These are phyloP conservation scores for Boechera divaricarpa DNA, from an alignment of 345 rosid genomes.

Conservation along the genomic window DNA sequence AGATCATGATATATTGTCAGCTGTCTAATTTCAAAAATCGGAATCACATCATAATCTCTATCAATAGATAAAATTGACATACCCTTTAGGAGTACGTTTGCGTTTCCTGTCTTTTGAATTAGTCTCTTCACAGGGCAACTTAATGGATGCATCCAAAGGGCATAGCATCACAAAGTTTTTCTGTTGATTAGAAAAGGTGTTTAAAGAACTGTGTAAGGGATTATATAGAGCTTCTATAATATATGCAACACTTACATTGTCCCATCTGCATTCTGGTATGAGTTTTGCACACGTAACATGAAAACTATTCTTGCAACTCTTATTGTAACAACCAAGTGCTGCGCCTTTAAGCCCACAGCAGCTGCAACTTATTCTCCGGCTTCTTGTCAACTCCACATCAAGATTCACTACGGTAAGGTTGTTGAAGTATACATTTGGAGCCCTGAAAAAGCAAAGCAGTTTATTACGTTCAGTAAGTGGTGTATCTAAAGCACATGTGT, in stretches of 20 bases:
- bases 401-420: constrained; percentile 74
- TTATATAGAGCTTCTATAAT: not conserved
- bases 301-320: constrained; percentile 73
- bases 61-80: constrained; percentile 21
- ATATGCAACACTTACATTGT: constrained; percentile 59
- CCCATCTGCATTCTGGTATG: constrained; percentile 84
- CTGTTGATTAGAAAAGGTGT: constrained; percentile 48
- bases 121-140: constrained; percentile 66
- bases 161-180: constrained; percentile 87
- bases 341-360: constrained; percentile 93
- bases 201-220: constrained; percentile 3
- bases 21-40: not conserved
- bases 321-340: constrained; percentile 90
- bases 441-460: constrained; percentile 55
- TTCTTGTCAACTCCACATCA: constrained; percentile 83
- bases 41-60: not conserved
- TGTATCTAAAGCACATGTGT: not conserved
- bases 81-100: constrained; percentile 54
- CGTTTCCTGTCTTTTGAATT: constrained; percentile 45
- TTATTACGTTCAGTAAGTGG: not conserved
- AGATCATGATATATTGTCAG: constrained; percentile 22
- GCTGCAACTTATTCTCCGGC: constrained; percentile 74
- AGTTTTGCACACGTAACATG: constrained; percentile 79
- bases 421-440: constrained; percentile 89
- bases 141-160: constrained; percentile 71